These are phyloP conservation scores for Diaporthe helianthi DNA, from an alignment of 2,329 filamentous ascomycete species.

Conservation along the genomic window DNA sequence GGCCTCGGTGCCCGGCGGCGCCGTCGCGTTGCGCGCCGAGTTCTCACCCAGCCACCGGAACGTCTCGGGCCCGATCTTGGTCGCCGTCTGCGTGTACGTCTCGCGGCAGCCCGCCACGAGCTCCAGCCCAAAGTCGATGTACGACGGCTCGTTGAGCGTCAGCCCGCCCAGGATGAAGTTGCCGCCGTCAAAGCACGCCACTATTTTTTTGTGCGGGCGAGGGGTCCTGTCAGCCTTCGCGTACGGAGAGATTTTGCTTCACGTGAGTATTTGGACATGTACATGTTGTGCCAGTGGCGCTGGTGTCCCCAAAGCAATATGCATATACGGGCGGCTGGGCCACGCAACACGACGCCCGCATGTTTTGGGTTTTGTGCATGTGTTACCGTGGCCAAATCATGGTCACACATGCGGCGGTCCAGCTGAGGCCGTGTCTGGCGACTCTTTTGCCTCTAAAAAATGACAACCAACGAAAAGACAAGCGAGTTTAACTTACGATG, in stretches of 20 bases:
- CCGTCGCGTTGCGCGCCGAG: slow-evolving; percentile 43
- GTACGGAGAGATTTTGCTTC: neutral
- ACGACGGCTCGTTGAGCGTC: slow-evolving; percentile 68
- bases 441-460: neutral
- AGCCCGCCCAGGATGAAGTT: slow-evolving; percentile 85
- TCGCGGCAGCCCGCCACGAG: slow-evolving; percentile 77
- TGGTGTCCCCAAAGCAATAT: neutral
- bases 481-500: slow-evolving; percentile 52
- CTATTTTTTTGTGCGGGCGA: slow-evolving; percentile 51
- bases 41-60: slow-evolving; percentile 66
- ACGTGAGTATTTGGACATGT: neutral
- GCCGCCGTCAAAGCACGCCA: slow-evolving; percentile 85
- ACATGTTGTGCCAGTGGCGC: neutral
- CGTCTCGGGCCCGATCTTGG: slow-evolving; percentile 78
- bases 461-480: neutral
- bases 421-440: neutral
- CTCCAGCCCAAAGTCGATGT: slow-evolving; percentile 75
- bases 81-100: slow-evolving; percentile 73
- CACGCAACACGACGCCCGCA: neutral
- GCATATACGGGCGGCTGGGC: slow-evolving; percentile 7
- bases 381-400: neutral
- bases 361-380: slow-evolving; percentile 1
- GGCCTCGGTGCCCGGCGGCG: slow-evolving; percentile 53
- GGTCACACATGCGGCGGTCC: neutral
- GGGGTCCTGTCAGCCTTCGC: slow-evolving; percentile 38